A percentile compares a stretch with the other conserved stretches of the same genome.
Conservation (phyloP, 2,329 filamentous ascomycete genomes). For the Hirsutella thompsonii region DNA sequence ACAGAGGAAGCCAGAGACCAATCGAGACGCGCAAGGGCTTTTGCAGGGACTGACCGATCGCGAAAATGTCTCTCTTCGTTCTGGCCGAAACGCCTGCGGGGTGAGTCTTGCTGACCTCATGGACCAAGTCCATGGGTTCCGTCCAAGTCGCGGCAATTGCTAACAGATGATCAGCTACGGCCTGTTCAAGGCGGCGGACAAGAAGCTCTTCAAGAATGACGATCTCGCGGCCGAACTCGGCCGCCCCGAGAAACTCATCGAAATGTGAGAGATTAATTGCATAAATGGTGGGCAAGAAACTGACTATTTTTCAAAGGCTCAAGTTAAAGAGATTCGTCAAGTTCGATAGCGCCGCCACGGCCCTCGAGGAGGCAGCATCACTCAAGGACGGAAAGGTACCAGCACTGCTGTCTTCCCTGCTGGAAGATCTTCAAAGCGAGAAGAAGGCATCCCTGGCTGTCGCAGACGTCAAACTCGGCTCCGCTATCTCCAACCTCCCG, state of each 20-base stretch:
- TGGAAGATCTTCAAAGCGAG: slow-evolving; percentile 89
- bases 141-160: slow-evolving; percentile 3
- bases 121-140: not conserved
- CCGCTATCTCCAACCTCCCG: slow-evolving; percentile 84
- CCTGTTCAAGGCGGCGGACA: slow-evolving; percentile 96
- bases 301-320: slow-evolving; percentile 37
- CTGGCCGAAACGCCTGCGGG: slow-evolving; percentile 84
- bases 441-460: slow-evolving; percentile 94
- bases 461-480: slow-evolving; percentile 83
- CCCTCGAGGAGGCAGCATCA: slow-evolving; percentile 79
- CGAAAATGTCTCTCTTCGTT: slow-evolving; percentile 77
- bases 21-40: slow-evolving; percentile 17
- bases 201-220: slow-evolving; percentile 89
- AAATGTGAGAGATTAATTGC: slow-evolving; percentile 51
- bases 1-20: slow-evolving; percentile 20
- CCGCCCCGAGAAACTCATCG: slow-evolving; percentile 73
- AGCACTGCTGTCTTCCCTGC: slow-evolving; percentile 66
- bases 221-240: slow-evolving; percentile 62
- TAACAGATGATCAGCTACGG: slow-evolving; percentile 58
- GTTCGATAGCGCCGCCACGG: slow-evolving; percentile 85
- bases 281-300: not conserved
- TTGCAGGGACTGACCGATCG: slow-evolving; percentile 15
- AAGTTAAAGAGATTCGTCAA: slow-evolving; percentile 97
- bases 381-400: slow-evolving; percentile 93
- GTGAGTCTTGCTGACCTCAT: slow-evolving; percentile 27